These are phyloP conservation scores for Ligustrum vulgare DNA, from an alignment of 257 asterid species.

Conservation along the genomic window DNA sequence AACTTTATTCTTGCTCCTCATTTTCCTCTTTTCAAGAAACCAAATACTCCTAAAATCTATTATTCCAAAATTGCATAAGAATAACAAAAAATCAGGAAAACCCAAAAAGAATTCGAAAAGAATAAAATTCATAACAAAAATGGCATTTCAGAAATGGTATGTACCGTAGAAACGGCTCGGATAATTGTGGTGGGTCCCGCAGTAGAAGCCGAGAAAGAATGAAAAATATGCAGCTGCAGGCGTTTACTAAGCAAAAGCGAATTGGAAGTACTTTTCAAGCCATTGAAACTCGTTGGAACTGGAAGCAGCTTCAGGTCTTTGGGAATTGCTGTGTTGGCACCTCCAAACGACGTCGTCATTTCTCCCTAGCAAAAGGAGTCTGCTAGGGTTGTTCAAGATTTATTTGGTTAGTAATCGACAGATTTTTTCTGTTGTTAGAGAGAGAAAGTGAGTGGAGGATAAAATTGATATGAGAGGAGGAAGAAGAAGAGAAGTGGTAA, in stretches of 20 bases:
- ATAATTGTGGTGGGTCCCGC: neutral
- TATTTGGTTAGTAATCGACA: neutral
- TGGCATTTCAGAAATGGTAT: neutral
- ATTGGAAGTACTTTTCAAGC: slow-evolving; percentile 40
- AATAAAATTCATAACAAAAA: too few relatives aligned
- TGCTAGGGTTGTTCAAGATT: neutral
- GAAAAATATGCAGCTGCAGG: neutral
- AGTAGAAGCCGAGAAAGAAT: neutral
- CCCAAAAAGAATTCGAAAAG: too few relatives aligned
- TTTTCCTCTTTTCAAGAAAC: neutral
- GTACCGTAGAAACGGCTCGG: slow-evolving; percentile 7
- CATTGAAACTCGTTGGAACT: slow-evolving; percentile 36
- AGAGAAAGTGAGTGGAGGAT: neutral
- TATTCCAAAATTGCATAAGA: neutral
- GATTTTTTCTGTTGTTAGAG: neutral
- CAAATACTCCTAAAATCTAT: neutral
- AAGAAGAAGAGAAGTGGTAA: neutral
- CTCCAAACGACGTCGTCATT: slow-evolving; percentile 56
- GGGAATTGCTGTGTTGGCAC: slow-evolving; percentile 36
- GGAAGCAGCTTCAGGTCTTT: slow-evolving; percentile 43
- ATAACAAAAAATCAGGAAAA: neutral
- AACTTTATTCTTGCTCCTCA: neutral
- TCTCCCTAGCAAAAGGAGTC: neutral
- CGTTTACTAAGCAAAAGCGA: slow-evolving; percentile 42
- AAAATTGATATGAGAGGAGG: neutral